Evolutionary conservation across 495 filamentous ascomycete genomes (phyloP), one percentile per base, ranked within the genome.

Genomic region (Rhypophila decipiens): DNA sequence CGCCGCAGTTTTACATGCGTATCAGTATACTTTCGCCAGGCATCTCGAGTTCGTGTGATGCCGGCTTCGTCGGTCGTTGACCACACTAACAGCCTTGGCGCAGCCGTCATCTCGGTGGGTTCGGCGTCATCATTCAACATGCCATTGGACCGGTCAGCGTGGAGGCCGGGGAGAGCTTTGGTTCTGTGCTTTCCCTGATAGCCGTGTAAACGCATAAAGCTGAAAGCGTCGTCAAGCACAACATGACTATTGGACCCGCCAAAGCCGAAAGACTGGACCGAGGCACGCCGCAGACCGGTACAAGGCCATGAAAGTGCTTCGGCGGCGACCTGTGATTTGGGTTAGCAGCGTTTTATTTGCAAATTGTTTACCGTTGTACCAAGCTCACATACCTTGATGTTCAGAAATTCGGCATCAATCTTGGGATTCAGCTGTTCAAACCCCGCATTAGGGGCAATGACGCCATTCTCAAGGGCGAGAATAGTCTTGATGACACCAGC

Each of bases 201-300:
- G 29, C 29, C 40, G 17, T 27, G 47, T 13, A 18, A 21, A 20
- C 38, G 21, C 5, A 45, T 8, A 33, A n/a, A 35, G 20, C 37
- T 2, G 29, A 36, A 20, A n/a, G 60, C 61, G 27, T 66, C 66
- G 31, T 84, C 79, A 1, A 85, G 8, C 23, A 84, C 68, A 2
- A 63, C 67, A 47, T 85, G 80, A 0, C 70, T 67, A 52, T 84
- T 84, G 12, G 75, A 60, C 3, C 81, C 80, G 7, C 80, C 81
- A 51, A 73, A 81, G 0, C 81, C 80, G 42, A 77, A 82, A 10
- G 69, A 78, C 42, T 78, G 82, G 10, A 83, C 63, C 2, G 69
- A 74, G 1, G 64, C 60, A 5, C 78, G 65, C 0, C 75, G 68
- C 2, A 70, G 46, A 3, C 61, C 63, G 20, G 54, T 34, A 24